Evolutionary conservation across 139 green algal genomes (phyloP).

Genomic region (Axilococcus clingmanii): DNA sequence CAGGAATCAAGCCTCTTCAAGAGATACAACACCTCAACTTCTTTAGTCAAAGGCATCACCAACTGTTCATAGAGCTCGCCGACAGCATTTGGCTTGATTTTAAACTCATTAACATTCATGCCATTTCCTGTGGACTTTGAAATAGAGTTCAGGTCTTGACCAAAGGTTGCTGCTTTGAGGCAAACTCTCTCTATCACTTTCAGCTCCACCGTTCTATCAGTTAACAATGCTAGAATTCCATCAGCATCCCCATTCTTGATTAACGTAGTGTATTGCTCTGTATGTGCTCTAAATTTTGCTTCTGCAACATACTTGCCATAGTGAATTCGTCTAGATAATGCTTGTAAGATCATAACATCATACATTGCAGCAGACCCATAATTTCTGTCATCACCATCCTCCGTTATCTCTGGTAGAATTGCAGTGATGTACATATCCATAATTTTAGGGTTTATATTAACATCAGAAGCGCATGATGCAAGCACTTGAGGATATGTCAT

Average conservation of each 20-base stretch:
- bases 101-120: constrained; percentile 18
- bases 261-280: constrained; percentile 70
- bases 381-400: constrained; percentile 87
- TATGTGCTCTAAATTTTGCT: constrained; percentile 84
- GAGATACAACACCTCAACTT: constrained; percentile 88
- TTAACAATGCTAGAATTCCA: constrained; percentile 86
- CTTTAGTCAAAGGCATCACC: constrained; percentile 97
- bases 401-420: constrained; percentile 62
- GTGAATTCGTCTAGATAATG: constrained; percentile 94
- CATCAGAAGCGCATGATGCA: constrained; percentile 33
- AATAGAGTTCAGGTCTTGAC: constrained; percentile 58
- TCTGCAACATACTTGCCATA: constrained; percentile 99
- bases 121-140: not conserved
- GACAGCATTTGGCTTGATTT: constrained; percentile 61
- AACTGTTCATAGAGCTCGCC: constrained; percentile 77
- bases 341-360: constrained; percentile 57
- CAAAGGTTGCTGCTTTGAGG: constrained; percentile 84
- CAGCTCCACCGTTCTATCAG: constrained; percentile 68
- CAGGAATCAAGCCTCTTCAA: constrained; percentile 53
- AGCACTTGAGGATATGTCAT: constrained; percentile 53
- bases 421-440: constrained; percentile 76
- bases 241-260: constrained; percentile 59
- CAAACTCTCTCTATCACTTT: constrained; percentile 72
- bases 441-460: constrained; percentile 90
- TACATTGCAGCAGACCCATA: constrained; percentile 78